These are phyloP conservation scores for Sporothrix brunneoviolacea DNA, from an alignment of 2,329 filamentous ascomycete species.

Conservation along the genomic window DNA sequence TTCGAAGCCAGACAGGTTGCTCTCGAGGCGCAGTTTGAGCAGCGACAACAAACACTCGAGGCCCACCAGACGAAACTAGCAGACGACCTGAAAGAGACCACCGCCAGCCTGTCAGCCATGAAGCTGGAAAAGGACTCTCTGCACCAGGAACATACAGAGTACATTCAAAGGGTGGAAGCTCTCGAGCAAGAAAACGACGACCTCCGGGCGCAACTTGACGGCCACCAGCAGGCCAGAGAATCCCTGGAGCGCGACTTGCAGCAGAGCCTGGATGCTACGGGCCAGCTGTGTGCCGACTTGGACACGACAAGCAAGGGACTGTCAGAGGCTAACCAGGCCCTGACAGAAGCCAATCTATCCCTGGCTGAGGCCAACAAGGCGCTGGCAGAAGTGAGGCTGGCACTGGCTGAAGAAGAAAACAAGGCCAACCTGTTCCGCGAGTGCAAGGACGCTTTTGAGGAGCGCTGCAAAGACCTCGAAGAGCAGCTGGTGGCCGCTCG, in stretches of 20 bases:
- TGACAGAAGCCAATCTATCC: not conserved
- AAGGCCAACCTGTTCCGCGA: not conserved
- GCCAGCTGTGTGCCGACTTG: not conserved
- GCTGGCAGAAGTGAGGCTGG: not conserved
- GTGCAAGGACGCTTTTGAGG: slow-evolving; percentile 3
- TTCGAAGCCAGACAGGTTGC: slow-evolving; percentile 2
- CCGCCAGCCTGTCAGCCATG: not conserved
- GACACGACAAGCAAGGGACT: not conserved
- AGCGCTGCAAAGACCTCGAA: slow-evolving; percentile 10
- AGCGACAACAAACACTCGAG: slow-evolving; percentile 7
- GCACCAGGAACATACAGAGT: not conserved
- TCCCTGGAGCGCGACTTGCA: not conserved
- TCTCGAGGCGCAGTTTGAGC: slow-evolving; percentile 4
- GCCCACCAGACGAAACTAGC: not conserved
- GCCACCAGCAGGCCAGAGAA: not conserved
- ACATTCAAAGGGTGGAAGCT: not conserved
- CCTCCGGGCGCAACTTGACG: slow-evolving; percentile 4
- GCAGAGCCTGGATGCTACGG: not conserved
- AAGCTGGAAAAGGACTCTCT: not conserved
- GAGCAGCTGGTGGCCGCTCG: slow-evolving; percentile 10
- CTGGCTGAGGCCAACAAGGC: not conserved
- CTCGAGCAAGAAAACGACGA: slow-evolving; percentile 4
- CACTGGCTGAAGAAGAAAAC: not conserved
- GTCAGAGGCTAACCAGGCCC: not conserved
- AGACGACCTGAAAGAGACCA: not conserved